These are phyloP conservation scores for Rhizopogon roseolus DNA, from an alignment of 768 basidiomycete genomes.

Conservation along the genomic window DNA sequence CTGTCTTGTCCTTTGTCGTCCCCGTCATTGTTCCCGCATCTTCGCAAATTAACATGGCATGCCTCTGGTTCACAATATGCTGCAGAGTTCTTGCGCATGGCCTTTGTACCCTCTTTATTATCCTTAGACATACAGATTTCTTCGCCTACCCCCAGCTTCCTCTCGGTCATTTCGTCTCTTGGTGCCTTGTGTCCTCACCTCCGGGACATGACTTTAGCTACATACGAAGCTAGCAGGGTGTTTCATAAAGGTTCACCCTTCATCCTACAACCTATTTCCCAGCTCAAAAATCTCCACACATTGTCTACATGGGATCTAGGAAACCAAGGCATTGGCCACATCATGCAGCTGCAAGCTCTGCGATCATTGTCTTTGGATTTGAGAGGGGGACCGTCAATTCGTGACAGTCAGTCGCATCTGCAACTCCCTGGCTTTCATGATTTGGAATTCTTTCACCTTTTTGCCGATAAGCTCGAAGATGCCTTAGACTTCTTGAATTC, in stretches of 20 bases:
- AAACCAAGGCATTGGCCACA: not conserved
- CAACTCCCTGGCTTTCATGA: not conserved
- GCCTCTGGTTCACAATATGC: conserved; percentile 5
- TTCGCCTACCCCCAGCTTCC: not conserved
- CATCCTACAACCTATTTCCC: not conserved
- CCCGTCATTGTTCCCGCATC: conserved; percentile 17
- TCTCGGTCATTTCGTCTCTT: not conserved
- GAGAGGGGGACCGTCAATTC: not conserved
- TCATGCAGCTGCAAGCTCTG: not conserved
- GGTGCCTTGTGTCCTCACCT: not conserved
- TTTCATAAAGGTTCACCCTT: not conserved
- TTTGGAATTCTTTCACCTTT: not conserved
- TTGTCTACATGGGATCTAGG: not conserved
- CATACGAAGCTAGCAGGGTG: not conserved
- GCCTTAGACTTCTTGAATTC: not conserved
- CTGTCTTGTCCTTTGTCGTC: conserved; percentile 11
- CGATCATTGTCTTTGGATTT: not conserved
- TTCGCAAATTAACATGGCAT: conserved; percentile 16
- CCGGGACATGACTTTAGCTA: not conserved
- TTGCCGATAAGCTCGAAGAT: not conserved
- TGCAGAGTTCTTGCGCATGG: conserved; percentile 17
- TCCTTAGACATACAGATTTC: not conserved
- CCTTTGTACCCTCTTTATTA: conserved; percentile 18
- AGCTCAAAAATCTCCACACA: not conserved
- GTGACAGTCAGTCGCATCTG: too few species aligned